phyloP scores from a whole-genome alignment of 106 monocot genomes.

The Acorus calamus region DNA sequence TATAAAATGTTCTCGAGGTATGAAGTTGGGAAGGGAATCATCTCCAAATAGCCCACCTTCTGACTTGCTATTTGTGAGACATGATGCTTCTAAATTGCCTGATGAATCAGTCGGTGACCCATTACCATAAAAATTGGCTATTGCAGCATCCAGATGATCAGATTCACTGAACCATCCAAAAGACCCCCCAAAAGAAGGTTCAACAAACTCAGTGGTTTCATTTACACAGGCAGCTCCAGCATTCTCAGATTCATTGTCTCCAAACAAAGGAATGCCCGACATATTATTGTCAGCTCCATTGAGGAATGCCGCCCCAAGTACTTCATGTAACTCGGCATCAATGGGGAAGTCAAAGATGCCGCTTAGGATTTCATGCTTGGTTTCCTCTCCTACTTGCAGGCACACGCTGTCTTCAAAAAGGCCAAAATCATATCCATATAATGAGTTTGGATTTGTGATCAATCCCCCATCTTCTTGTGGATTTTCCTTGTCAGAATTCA shows the following conservation, averaged over 20 bases:
- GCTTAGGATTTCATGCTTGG: neutral
- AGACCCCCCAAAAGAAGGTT: conserved; percentile 2
- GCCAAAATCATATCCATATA: too few relatives aligned
- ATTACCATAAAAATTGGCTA: conserved; percentile 7
- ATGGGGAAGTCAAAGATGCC: conserved; percentile 9
- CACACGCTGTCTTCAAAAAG: too few relatives aligned
- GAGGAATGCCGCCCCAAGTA: conserved; percentile 10
- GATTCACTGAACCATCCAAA: conserved; percentile 7
- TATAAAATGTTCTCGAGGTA: too few relatives aligned
- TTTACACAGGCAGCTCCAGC: conserved; percentile 2
- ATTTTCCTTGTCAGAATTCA: conserved; percentile 5
- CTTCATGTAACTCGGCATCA: conserved; percentile 24
- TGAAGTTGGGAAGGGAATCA: conserved; percentile 4
- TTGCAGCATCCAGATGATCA: conserved; percentile 21
- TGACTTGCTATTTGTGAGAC: conserved; percentile 21
- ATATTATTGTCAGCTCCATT: conserved; percentile 8
- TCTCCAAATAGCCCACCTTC: conserved; percentile 15
- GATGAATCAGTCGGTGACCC: conserved; percentile 26
- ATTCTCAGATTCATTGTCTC: conserved; percentile 6
- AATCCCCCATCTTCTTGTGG: neutral
- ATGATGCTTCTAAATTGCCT: conserved; percentile 21
- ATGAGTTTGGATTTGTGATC: too few relatives aligned
- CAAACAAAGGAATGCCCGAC: conserved; percentile 1
- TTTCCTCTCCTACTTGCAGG: neutral
- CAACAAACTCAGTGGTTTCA: conserved; percentile 2